phyloP scores from a whole-genome alignment of 345 rosid species.

The Euphorbia pulcherrima region DNA sequence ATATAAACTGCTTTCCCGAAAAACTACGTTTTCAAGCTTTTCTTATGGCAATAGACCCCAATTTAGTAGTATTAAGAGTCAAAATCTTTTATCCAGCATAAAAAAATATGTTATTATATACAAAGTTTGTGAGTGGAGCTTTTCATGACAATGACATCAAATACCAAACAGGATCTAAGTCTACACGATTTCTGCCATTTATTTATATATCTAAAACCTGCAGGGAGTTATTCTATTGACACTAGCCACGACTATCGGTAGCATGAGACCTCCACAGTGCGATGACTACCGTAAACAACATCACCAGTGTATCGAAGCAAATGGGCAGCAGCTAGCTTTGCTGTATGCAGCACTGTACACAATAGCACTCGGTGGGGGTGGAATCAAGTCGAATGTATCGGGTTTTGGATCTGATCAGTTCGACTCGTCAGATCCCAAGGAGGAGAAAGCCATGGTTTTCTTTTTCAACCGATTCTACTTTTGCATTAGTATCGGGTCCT shows the following conservation, averaged over 20 bases:
- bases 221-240: constrained; percentile 70
- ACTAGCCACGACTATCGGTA: constrained; percentile 57
- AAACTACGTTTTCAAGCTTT: too few species aligned
- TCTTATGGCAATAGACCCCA: too few species aligned
- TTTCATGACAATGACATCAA: too few species aligned
- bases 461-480: constrained; percentile 35
- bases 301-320: constrained; percentile 66
- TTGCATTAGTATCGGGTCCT: constrained; percentile 69
- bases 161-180: too few species aligned
- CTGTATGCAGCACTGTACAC: constrained; percentile 77
- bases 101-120: too few species aligned
- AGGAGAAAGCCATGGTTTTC: constrained; percentile 49
- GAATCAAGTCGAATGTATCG: constrained; percentile 86
- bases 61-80: too few species aligned
- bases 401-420: constrained; percentile 95
- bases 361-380: constrained; percentile 80
- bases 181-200: not conserved
- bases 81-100: too few species aligned
- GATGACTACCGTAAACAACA: constrained; percentile 48
- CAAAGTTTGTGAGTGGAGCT: too few species aligned
- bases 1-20: too few species aligned
- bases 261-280: constrained; percentile 80
- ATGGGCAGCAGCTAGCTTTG: constrained; percentile 57
- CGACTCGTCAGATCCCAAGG: constrained; percentile 66
- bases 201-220: too few species aligned